Conservation (phyloP, 768 basidiomycete genomes). For the Jaapia argillacea region DNA sequence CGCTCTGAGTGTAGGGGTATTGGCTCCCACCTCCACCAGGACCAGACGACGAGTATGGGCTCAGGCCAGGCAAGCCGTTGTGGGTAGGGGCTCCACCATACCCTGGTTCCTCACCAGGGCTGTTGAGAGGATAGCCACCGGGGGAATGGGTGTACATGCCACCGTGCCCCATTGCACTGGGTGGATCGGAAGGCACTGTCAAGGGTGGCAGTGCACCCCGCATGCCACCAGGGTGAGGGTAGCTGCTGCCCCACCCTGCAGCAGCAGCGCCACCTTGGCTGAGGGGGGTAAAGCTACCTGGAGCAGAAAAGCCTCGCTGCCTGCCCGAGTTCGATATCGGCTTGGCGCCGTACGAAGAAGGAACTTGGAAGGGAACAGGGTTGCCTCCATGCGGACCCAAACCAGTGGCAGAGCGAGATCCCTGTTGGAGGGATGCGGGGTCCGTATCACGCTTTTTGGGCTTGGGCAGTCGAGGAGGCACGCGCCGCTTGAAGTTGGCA, state of each 20-base stretch:
- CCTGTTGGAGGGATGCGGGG: conserved; percentile 53
- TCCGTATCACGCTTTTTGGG: conserved; percentile 72
- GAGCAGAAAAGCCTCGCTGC: conserved; percentile 63
- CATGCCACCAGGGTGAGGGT: conserved; percentile 32
- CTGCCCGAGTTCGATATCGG: conserved; percentile 41
- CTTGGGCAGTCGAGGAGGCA: conserved; percentile 86
- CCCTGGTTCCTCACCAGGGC: background rate
- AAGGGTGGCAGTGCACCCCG: conserved; percentile 60
- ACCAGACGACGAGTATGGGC: conserved; percentile 16
- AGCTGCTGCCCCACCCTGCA: conserved; percentile 46
- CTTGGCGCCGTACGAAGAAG: conserved; percentile 32
- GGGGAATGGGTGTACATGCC: conserved; percentile 51
- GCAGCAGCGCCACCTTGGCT: conserved; percentile 44
- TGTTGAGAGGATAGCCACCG: background rate
- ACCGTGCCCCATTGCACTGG: conserved; percentile 45
- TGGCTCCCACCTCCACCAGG: conserved; percentile 19
- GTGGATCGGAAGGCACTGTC: conserved; percentile 71
- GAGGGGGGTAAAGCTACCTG: conserved; percentile 69
- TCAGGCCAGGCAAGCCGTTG: background rate
- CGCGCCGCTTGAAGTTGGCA: conserved; percentile 90
- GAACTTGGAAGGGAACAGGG: conserved; percentile 54
- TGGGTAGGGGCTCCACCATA: background rate
- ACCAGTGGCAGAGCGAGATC: conserved; percentile 67
- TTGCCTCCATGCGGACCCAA: conserved; percentile 43
- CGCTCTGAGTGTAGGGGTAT: conserved; percentile 55